These are phyloP conservation scores for Aspergillus pseudoterreus DNA, from an alignment of 2,329 filamentous ascomycete species.

Conservation along the genomic window DNA sequence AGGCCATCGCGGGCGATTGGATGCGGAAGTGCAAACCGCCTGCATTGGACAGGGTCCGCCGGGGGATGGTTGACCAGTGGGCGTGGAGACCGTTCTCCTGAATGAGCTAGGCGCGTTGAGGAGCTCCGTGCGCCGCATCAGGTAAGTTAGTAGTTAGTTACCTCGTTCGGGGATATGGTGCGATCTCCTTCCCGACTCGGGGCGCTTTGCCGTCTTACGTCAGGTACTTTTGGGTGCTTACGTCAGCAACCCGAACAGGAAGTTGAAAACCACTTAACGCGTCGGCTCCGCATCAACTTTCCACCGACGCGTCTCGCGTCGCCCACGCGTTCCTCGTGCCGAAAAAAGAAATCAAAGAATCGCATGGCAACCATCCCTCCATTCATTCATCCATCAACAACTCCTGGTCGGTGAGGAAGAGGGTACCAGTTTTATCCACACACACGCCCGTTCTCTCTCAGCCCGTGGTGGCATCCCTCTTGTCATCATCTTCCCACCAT, in stretches of 20 bases:
- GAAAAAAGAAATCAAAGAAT: slow-evolving; percentile 6
- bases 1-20: slow-evolving; percentile 7
- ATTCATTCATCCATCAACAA: slow-evolving; percentile 7
- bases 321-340: slow-evolving; percentile 16
- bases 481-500: slow-evolving; percentile 21
- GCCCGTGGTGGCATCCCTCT: no score
- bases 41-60: slow-evolving; percentile 14
- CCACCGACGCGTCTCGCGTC: slow-evolving; percentile 27
- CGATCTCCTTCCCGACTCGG: neutral
- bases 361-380: neutral
- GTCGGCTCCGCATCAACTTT: slow-evolving; percentile 18
- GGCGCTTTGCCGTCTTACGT: slow-evolving; percentile 1
- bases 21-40: neutral
- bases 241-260: neutral
- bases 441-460: no score
- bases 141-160: neutral
- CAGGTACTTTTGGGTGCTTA: neutral
- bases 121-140: neutral
- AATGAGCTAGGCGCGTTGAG: slow-evolving; percentile 7
- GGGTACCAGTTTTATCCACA: no score
- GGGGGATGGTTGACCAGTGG: slow-evolving; percentile 8
- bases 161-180: neutral
- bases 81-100: slow-evolving; percentile 12
- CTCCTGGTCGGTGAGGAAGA: neutral
- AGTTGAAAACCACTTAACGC: slow-evolving; percentile 33